Evolutionary conservation across 257 asterid genomes (phyloP).

Genomic region (Fraxinus cuspidata): DNA sequence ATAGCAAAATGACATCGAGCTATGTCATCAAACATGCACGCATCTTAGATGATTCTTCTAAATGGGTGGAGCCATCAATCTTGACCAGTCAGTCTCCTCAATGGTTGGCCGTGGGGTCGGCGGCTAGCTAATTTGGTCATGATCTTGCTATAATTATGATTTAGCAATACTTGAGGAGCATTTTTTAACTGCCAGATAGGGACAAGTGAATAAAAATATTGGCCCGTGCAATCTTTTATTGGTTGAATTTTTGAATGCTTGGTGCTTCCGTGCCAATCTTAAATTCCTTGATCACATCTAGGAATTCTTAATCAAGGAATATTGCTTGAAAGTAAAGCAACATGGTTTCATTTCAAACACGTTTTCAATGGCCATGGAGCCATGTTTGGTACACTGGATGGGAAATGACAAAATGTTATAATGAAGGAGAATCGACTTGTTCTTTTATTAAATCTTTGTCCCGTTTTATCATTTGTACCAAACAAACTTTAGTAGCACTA

Average conservation of each 20-base stretch:
- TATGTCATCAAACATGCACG: neutral
- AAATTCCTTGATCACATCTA: slow-evolving; percentile 30
- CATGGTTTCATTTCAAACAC: neutral
- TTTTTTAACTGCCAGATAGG: slow-evolving; percentile 21
- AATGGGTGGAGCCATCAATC: neutral
- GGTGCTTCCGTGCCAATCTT: slow-evolving; percentile 41
- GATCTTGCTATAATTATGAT: slow-evolving; percentile 5
- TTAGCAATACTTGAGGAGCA: slow-evolving; percentile 38
- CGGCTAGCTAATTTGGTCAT: slow-evolving; percentile 28
- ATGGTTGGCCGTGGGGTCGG: slow-evolving; percentile 27
- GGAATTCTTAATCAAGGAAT: neutral
- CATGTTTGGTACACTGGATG: neutral
- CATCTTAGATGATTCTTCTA: neutral
- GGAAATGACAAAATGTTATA: neutral
- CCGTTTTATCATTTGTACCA: too few species aligned
- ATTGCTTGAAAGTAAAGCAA: slow-evolving; percentile 26
- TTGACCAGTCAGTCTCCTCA: slow-evolving; percentile 1
- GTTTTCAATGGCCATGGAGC: neutral
- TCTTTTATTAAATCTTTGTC: too few species aligned
- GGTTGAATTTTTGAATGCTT: slow-evolving; percentile 8
- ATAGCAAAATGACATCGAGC: neutral
- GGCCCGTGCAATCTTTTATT: slow-evolving; percentile 20
- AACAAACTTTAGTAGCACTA: too few species aligned
- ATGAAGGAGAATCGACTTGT: neutral
- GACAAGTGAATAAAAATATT: slow-evolving; percentile 33